phyloP scores from a whole-genome alignment of 129 eudicot species.

The Tagetes erecta region DNA sequence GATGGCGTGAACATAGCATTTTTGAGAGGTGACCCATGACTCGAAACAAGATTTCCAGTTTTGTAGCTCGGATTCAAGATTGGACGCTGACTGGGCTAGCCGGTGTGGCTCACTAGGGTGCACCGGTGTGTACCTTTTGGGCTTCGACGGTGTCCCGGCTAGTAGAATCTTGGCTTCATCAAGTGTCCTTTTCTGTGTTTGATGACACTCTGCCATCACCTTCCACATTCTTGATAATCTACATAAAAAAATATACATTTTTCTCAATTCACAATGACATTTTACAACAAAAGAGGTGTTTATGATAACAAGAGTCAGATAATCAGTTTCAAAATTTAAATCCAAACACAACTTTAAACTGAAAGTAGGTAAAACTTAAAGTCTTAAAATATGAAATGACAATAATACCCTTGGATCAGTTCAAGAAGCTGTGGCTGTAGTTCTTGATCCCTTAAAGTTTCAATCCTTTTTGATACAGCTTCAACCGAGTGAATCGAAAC shows the following conservation, averaged over 20 bases:
- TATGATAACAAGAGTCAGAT: not conserved
- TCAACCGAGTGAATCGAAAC: constrained; percentile 96
- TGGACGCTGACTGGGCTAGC: constrained; percentile 87
- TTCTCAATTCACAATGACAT: constrained; percentile 9
- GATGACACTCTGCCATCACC: constrained; percentile 94
- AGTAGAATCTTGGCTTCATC: constrained; percentile 91
- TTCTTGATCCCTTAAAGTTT: constrained; percentile 89
- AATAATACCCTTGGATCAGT: constrained; percentile 79
- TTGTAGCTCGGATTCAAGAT: constrained; percentile 73
- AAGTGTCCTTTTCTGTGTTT: constrained; percentile 74
- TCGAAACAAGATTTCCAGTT: constrained; percentile 85
- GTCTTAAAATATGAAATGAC: not conserved
- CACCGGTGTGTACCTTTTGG: constrained; percentile 56
- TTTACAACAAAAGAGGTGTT: not conserved
- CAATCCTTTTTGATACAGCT: constrained; percentile 90
- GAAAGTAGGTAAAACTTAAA: not conserved
- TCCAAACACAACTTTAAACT: not conserved
- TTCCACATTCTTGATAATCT: constrained; percentile 96
- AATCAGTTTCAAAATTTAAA: not conserved
- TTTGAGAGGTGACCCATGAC: constrained; percentile 85
- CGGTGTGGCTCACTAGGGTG: constrained; percentile 78
- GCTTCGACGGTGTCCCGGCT: constrained; percentile 82
- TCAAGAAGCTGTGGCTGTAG: constrained; percentile 90
- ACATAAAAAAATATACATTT: constrained; percentile 13
- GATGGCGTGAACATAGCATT: constrained; percentile 73